Evolutionary conservation across 2,329 filamentous ascomycete species (phyloP).

Genomic region (Fusarium musae): DNA sequence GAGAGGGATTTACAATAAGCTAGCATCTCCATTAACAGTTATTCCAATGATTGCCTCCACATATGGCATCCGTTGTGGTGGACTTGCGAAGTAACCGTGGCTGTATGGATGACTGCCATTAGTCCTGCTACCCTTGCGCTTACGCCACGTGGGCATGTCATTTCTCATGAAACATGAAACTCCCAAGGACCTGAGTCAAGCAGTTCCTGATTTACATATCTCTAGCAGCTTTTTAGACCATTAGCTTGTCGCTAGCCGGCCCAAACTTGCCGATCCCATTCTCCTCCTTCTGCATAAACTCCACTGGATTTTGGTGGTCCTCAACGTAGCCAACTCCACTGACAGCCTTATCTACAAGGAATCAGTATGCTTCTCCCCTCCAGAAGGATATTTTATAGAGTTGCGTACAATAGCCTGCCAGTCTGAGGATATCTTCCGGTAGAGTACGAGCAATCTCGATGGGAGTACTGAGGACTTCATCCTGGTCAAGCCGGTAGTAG

Average conservation of each 20-base stretch:
- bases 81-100: too few relatives aligned
- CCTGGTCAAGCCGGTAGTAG: neutral
- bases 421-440: neutral
- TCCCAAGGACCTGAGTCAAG: neutral
- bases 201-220: accelerated
- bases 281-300: neutral
- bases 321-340: neutral
- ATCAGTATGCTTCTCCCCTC: neutral
- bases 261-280: neutral
- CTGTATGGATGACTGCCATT: too few relatives aligned
- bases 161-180: neutral
- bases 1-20: too few relatives aligned
- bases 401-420: neutral
- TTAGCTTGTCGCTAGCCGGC: neutral
- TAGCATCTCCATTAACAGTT: too few relatives aligned
- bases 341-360: neutral
- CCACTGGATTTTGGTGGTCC: neutral
- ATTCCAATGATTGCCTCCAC: too few relatives aligned
- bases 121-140: neutral
- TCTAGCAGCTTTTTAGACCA: neutral
- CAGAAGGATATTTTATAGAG: too few relatives aligned
- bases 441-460: neutral
- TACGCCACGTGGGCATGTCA: neutral
- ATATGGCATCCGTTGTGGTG: accelerated
- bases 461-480: neutral